phyloP scores from a whole-genome alignment of 2,329 filamentous ascomycete genomes.

The Cytospora leucostoma region DNA sequence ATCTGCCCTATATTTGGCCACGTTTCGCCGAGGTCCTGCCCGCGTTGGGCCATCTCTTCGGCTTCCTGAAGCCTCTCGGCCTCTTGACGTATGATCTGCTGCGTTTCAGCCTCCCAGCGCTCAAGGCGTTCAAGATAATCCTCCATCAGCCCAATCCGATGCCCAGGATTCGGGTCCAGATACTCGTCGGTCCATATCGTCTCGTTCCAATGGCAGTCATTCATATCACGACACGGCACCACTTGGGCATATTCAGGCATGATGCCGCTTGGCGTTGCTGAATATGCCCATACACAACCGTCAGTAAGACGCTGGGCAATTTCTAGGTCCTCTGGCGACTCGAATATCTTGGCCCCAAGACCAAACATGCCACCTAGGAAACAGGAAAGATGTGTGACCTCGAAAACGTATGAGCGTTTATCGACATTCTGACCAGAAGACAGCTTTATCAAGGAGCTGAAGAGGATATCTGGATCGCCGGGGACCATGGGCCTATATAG shows the following conservation, averaged over 20 bases:
- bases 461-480: constrained; percentile 67
- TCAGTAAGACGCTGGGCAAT: constrained; percentile 64
- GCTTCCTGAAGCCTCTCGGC: constrained; percentile 30
- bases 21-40: background rate
- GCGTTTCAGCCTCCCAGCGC: constrained; percentile 38
- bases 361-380: constrained; percentile 73
- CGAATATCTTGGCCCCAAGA: constrained; percentile 64
- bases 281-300: constrained; percentile 71
- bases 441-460: constrained; percentile 65
- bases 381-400: constrained; percentile 65
- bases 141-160: constrained; percentile 46
- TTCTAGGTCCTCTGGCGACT: constrained; percentile 60
- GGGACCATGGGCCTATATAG: constrained; percentile 77
- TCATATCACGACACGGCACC: constrained; percentile 48
- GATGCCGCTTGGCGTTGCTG: constrained; percentile 59
- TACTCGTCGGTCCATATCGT: constrained; percentile 48
- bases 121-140: constrained; percentile 45
- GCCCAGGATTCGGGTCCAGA: constrained; percentile 49
- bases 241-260: constrained; percentile 62
- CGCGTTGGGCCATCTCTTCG: constrained; percentile 24
- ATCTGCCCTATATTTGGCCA: background rate
- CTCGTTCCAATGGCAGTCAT: constrained; percentile 56
- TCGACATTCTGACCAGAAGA: constrained; percentile 44
- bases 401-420: constrained; percentile 48
- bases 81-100: constrained; percentile 34